Evolutionary conservation across 1,284 basidiomycete species (phyloP).

Genomic region (Cystobasidium sp.): DNA sequence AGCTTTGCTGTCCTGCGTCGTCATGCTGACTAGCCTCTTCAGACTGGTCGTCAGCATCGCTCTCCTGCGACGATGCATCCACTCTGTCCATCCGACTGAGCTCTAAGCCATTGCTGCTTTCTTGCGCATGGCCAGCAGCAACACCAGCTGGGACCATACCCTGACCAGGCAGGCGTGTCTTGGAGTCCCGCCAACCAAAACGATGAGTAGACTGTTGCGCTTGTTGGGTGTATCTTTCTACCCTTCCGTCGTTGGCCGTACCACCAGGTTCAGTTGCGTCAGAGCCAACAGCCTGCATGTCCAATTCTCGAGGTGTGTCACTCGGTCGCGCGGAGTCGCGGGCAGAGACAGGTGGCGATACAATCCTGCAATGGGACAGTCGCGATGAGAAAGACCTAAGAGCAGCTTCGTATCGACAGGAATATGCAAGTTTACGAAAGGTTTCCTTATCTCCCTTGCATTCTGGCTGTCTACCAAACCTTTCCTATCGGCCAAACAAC

Average conservation of each 20-base stretch:
- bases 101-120: not conserved
- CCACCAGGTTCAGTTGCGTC: not conserved
- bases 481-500: not conserved
- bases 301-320: slow-evolving; percentile 2
- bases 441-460: too few relatives aligned
- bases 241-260: not conserved
- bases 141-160: not conserved
- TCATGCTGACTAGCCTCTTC: not conserved
- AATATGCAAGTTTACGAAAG: too few relatives aligned
- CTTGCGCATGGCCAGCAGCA: not conserved
- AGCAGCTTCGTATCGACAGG: too few relatives aligned
- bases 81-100: slow-evolving; percentile 9
- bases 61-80: slow-evolving; percentile 7
- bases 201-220: not conserved
- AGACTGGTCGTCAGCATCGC: not conserved
- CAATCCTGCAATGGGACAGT: not conserved
- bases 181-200: slow-evolving; percentile 21
- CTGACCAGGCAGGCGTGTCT: slow-evolving; percentile 1
- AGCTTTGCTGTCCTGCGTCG: not conserved
- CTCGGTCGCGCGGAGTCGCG: not conserved
- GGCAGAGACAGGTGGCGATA: not conserved
- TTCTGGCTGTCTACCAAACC: not conserved
- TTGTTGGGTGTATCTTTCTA: not conserved
- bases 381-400: not conserved
- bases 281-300: slow-evolving; percentile 6